These are phyloP conservation scores for Candida anutae DNA, from an alignment of 1,139 yeast genomes.

Conservation along the genomic window DNA sequence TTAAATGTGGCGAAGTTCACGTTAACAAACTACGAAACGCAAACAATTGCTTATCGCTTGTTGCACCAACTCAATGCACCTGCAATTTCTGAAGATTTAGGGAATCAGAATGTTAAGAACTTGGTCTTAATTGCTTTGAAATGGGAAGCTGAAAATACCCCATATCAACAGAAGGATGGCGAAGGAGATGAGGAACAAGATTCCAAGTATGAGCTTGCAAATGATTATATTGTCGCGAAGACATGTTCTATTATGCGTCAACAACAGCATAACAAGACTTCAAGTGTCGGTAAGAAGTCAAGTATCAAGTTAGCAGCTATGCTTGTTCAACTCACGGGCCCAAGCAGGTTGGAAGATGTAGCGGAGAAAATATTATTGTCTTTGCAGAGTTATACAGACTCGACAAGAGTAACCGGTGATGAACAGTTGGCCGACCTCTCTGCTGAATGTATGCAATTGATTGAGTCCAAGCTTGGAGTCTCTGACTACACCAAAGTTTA, in stretches of 20 bases:
- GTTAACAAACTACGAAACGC: constrained; percentile 37
- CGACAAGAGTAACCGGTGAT: constrained; percentile 28
- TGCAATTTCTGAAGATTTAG: constrained; percentile 54
- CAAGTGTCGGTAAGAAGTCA: constrained; percentile 54
- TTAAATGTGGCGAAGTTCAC: constrained; percentile 26
- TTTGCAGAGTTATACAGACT: constrained; percentile 47
- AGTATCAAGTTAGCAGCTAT: constrained; percentile 56
- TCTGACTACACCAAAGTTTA: constrained; percentile 62
- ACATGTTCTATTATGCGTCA: constrained; percentile 59
- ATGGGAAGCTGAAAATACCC: constrained; percentile 48
- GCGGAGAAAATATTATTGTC: constrained; percentile 52
- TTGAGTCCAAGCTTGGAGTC: constrained; percentile 67
- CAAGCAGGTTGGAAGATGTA: constrained; percentile 26
- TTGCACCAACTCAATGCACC: constrained; percentile 83
- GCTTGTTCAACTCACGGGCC: constrained; percentile 40
- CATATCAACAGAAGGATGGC: constrained; percentile 17
- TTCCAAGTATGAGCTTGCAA: constrained; percentile 31
- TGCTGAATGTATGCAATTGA: constrained; percentile 59
- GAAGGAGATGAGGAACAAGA: constrained; percentile 10
- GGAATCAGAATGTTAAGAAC: constrained; percentile 60
- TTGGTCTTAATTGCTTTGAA: constrained; percentile 51
- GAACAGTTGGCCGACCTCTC: constrained; percentile 52
- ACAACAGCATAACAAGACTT: constrained; percentile 45
- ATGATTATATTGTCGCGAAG: constrained; percentile 57
- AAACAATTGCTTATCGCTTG: constrained; percentile 57